These are phyloP conservation scores for Populus pruinosa DNA, from an alignment of 345 rosid genomes.

Conservation along the genomic window DNA sequence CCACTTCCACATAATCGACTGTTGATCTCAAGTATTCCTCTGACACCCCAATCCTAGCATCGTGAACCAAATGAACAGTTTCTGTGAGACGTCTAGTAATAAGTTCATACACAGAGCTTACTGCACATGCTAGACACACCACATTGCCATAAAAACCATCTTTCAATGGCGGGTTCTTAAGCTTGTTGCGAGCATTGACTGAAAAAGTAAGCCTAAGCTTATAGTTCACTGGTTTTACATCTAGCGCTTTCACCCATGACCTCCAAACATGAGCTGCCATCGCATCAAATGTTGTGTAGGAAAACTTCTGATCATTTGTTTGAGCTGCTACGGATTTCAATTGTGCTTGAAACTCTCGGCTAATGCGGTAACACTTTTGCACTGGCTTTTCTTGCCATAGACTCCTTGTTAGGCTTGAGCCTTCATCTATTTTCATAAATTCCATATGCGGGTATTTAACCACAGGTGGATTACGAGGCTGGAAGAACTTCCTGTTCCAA, in stretches of 20 bases:
- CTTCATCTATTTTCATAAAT: constrained; percentile 65
- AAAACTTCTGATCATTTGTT: constrained; percentile 24
- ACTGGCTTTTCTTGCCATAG: constrained; percentile 66
- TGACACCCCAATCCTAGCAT: constrained; percentile 56
- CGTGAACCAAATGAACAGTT: constrained; percentile 52
- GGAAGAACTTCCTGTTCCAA: constrained; percentile 69
- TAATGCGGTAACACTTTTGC: constrained; percentile 71
- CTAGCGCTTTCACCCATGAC: constrained; percentile 89
- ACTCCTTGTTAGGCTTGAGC: constrained; percentile 56
- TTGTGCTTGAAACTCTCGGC: constrained; percentile 57
- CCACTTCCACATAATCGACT: constrained; percentile 59
- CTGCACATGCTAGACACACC: constrained; percentile 75
- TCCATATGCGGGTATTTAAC: constrained; percentile 64
- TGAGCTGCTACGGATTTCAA: constrained; percentile 54
- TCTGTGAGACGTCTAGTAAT: constrained; percentile 42
- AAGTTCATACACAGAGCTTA: constrained; percentile 56
- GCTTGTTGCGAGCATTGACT: constrained; percentile 68
- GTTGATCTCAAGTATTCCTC: constrained; percentile 78
- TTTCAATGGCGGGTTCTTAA: constrained; percentile 49
- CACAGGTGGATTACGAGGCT: constrained; percentile 63
- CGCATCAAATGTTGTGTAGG: constrained; percentile 73
- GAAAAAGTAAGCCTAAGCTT: constrained; percentile 82
- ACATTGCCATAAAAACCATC: constrained; percentile 79
- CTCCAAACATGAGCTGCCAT: constrained; percentile 91
- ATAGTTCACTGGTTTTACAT: constrained; percentile 61